A percentile compares a stretch with the other conserved stretches of the same genome.
Conservation (phyloP, 106 monocot genomes). For the Dendrobium officinale region DNA sequence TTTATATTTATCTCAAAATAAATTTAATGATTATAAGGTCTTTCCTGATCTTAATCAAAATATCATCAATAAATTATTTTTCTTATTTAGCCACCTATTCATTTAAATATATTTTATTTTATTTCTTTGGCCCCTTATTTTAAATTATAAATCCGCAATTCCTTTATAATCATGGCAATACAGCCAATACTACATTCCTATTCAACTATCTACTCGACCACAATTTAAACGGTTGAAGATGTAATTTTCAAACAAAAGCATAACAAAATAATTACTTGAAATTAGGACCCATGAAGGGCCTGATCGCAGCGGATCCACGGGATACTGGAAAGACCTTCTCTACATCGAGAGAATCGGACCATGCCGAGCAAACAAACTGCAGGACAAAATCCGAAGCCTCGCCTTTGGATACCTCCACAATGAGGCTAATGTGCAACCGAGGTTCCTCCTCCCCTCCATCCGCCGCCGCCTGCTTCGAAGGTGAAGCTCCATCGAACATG, state of each 20-base stretch:
- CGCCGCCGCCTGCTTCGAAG: slow-evolving; percentile 9
- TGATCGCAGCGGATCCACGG: slow-evolving; percentile 8
- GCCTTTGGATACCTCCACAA: slow-evolving; percentile 48
- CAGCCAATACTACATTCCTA: neutral
- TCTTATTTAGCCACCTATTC: too few relatives aligned
- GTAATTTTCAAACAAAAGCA: neutral
- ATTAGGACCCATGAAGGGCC: slow-evolving; percentile 39
- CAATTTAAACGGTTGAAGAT: neutral
- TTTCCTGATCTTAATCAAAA: too few relatives aligned
- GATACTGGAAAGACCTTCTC: slow-evolving; percentile 47
- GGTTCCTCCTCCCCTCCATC: slow-evolving; percentile 17
- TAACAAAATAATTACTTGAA: slow-evolving; percentile 33
- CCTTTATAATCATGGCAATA: neutral
- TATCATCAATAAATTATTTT: too few relatives aligned
- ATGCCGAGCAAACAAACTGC: slow-evolving; percentile 70
- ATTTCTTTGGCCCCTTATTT: neutral
- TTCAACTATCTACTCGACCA: neutral
- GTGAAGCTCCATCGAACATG: slow-evolving; percentile 59
- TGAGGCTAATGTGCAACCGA: slow-evolving; percentile 53
- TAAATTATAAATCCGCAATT: too few relatives aligned
- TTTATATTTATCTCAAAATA: too few relatives aligned
- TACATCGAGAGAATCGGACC: slow-evolving; percentile 58
- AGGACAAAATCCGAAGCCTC: slow-evolving; percentile 16
- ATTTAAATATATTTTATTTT: neutral
- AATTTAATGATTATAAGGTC: too few relatives aligned